Conservation (phyloP, 2,329 filamentous ascomycete genomes). For the Gnomoniopsis smithogilvyi region DNA sequence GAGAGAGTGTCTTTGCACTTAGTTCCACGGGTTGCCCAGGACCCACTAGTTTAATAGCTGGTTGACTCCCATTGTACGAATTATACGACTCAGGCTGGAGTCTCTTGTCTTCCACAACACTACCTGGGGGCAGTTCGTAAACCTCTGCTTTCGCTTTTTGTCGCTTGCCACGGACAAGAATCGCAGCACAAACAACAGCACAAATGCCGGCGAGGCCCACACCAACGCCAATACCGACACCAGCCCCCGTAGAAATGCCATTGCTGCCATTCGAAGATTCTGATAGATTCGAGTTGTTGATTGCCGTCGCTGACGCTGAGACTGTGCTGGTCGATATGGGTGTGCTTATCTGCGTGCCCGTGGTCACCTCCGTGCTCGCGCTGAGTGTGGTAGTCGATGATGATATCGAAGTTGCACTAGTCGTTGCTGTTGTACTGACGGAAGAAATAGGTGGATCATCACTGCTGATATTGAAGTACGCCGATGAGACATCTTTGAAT, state of each 20-base stretch:
- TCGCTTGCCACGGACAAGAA: constrained; percentile 1
- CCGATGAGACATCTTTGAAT: background rate
- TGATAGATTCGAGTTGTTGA: background rate
- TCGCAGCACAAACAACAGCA: constrained; percentile 2
- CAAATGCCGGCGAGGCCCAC: background rate
- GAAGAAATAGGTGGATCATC: background rate
- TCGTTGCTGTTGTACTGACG: background rate
- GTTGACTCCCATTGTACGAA: background rate
- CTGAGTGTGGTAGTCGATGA: background rate
- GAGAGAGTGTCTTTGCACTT: no score
- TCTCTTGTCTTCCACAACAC: background rate
- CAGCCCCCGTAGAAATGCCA: constrained; percentile 1
- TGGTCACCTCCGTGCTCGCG: no score
- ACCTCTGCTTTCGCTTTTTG: background rate
- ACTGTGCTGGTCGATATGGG: background rate
- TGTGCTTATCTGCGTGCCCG: no score
- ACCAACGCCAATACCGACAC: constrained; percentile 3
- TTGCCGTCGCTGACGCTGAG: background rate
- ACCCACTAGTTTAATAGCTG: background rate
- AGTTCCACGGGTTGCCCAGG: background rate
- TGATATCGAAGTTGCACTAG: background rate
- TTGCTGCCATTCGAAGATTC: background rate
- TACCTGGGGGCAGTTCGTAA: background rate
- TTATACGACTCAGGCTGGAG: background rate
- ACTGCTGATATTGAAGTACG: constrained; percentile 20